Evolutionary conservation across 306 rosid genomes (phyloP).

Genomic region (Cucumis sativus): Cucumber_9930_V3 NC_026657.2:34707001-34707500

Average conservation of each 20-base stretch:
- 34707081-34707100: background rate
- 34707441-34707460: too few species aligned
- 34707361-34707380: too few species aligned
- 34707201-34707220: background rate
- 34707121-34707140: background rate
- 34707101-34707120: background rate
- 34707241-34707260: background rate
- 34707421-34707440: too few species aligned
- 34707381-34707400: too few species aligned
- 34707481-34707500: too few species aligned
- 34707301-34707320: background rate
- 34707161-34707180: background rate
- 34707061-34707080: background rate
- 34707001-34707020: too few species aligned
- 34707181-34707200: conserved; percentile 1
- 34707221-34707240: background rate
- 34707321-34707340: background rate
- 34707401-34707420: too few species aligned
- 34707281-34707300: background rate
- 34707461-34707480: too few species aligned
- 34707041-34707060: background rate
- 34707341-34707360: too few species aligned
- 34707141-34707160: background rate
- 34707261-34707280: background rate
- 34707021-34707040: background rate